Base-by-base conservation (phyloP, 202 grass and related monocot species). In the Carex sylvatica region DNA sequence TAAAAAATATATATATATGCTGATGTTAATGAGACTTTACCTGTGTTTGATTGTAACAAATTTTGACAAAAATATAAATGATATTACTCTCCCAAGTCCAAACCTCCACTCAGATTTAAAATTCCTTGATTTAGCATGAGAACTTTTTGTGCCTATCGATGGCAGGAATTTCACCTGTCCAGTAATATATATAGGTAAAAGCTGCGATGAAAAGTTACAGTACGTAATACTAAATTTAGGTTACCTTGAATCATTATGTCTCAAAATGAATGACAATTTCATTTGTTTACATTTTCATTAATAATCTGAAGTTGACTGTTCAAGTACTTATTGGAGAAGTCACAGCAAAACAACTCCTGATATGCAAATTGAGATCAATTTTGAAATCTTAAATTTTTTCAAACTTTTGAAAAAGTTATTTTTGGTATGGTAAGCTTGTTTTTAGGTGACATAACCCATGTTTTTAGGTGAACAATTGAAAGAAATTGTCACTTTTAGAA, bases 221-320 rank as follows among this genome's bases (percentile, higher is more conserved):
- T 47, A 26, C 53, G 22, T 74, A 52, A 9, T 53, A 53, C 70
- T 38, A 47, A 14, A 26, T 54, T 51, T 18, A 35, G 23, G 72
- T 76, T 33, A 33, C 20, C 46, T 54, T 53, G 9, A 62, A 51
- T 53, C 11, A 51, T 74, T 74, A 26, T 75, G 9, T 30, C 23
- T 18, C 9, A 28, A 35, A 35, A 33, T 33, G 72, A 56, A 54
- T 51, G 33, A 54, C 12, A 74, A 53, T 51, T 28, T 52, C 20
- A 55, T 76, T 11, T 76, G 14, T 76, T 55, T 56, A 31, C 18
- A 56, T 54, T 56, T 76, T 76, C 7, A 56, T 76, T 56, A 76
- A 56, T n/a, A n/a, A 55, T 35, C 51, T 75, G 7, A 56, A 76
- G 24, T 76, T 56, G 14, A 55, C 24, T 76, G 26, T 76, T 51